A percentile compares a stretch with the other conserved stretches of the same genome.
These are phyloP conservation scores for Penicillium cosmopolitanum DNA, from an alignment of 495 filamentous ascomycete species.

Conservation along the genomic window DNA sequence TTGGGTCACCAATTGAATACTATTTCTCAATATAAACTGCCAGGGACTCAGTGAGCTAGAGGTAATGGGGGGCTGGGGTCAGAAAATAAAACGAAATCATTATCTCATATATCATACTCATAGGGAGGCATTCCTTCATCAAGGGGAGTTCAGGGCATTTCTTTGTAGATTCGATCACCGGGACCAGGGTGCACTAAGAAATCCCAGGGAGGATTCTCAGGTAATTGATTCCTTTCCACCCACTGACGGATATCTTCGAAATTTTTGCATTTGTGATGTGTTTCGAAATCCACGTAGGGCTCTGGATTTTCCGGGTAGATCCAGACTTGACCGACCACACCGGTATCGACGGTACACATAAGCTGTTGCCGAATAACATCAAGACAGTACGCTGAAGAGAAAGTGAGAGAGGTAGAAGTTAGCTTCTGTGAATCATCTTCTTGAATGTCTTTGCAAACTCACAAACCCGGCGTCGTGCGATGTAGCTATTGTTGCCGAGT, in stretches of 20 bases:
- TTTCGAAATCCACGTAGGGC: conserved; percentile 60
- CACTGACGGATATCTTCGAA: conserved; percentile 56
- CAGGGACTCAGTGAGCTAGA: no score
- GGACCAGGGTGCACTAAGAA: conserved; percentile 45
- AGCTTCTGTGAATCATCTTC: neutral
- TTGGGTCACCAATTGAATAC: no score
- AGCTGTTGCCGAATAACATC: conserved; percentile 59
- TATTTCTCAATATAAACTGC: no score
- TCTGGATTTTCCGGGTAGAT: conserved; percentile 43
- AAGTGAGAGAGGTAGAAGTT: neutral
- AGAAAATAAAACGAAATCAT: neutral
- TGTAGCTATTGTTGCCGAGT: conserved; percentile 52
- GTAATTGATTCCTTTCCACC: conserved; percentile 52
- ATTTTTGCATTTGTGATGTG: conserved; percentile 57
- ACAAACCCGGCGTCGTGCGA: conserved; percentile 55
- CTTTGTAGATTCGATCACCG: conserved; percentile 39
- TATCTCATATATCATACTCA: conserved; percentile 3
- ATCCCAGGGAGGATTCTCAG: conserved; percentile 40
- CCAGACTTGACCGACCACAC: conserved; percentile 58
- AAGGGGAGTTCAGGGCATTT: conserved; percentile 37
- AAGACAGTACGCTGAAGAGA: conserved; percentile 50
- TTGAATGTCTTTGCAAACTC: conserved; percentile 14
- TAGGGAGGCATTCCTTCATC: neutral
- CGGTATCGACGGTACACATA: conserved; percentile 59
- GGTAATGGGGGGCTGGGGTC: no score